Percentiles rank a stretch among this genome's conserved stretches.
Conservation (phyloP, 2,329 filamentous ascomycete genomes). For the Penicillium freii region DNA sequence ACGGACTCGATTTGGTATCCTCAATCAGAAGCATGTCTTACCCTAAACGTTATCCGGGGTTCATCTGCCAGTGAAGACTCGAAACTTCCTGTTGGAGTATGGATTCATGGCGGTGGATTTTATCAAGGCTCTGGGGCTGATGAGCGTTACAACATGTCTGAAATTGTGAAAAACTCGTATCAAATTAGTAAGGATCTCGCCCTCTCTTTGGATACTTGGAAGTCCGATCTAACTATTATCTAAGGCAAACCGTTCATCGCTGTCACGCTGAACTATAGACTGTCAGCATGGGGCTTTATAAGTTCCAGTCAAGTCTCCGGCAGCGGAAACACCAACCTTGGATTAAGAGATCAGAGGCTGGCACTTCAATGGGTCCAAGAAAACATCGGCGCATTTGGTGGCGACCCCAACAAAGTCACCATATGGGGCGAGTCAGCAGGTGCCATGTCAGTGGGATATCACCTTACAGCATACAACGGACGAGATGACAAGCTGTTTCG, state of each 20-base stretch:
- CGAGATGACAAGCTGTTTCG: slow-evolving; percentile 56
- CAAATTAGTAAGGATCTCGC: slow-evolving; percentile 38
- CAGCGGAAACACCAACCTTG: slow-evolving; percentile 56
- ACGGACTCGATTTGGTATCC: slow-evolving; percentile 38
- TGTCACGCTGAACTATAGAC: slow-evolving; percentile 56
- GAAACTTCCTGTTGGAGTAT: slow-evolving; percentile 57
- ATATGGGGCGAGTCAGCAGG: slow-evolving; percentile 60
- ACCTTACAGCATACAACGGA: slow-evolving; percentile 56
- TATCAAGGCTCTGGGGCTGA: slow-evolving; percentile 52
- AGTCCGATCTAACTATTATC: background rate
- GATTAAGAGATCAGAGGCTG: slow-evolving; percentile 43
- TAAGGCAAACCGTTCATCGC: slow-evolving; percentile 50
- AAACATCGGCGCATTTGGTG: slow-evolving; percentile 38
- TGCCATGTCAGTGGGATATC: slow-evolving; percentile 50
- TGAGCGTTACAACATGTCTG: slow-evolving; percentile 62
- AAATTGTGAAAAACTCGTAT: slow-evolving; percentile 56
- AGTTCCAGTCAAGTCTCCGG: slow-evolving; percentile 45
- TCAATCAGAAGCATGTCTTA: slow-evolving; percentile 58
- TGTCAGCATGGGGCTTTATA: slow-evolving; percentile 55
- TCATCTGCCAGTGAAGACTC: slow-evolving; percentile 35
- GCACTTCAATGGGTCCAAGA: slow-evolving; percentile 40
- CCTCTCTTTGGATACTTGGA: background rate
- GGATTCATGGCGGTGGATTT: slow-evolving; percentile 61
- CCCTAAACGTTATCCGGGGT: slow-evolving; percentile 60
- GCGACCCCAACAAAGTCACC: slow-evolving; percentile 37